Conservation (phyloP, 2,329 filamentous ascomycete species). For the Gnomoniopsis smithogilvyi region DNA sequence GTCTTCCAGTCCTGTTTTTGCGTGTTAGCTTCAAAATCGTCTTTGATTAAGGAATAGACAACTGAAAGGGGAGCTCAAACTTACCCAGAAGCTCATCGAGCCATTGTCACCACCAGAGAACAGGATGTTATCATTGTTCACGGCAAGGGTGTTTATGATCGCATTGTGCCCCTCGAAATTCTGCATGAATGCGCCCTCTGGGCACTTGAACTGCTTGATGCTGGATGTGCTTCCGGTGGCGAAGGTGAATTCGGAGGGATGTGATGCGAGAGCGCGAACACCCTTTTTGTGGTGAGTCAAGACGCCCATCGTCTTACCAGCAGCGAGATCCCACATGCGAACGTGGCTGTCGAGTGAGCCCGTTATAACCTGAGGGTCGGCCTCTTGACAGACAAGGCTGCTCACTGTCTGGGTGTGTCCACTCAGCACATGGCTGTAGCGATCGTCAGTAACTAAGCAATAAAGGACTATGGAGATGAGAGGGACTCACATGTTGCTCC, state of each 20-base stretch:
- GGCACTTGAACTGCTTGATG: slow-evolving; percentile 99
- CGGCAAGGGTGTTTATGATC: slow-evolving; percentile 90
- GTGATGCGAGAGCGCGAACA: slow-evolving; percentile 77
- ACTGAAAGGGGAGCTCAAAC: not conserved
- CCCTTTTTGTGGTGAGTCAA: slow-evolving; percentile 99
- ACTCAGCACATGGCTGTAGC: slow-evolving; percentile 68
- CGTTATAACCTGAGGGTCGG: slow-evolving; percentile 92
- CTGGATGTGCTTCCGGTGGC: slow-evolving; percentile 86
- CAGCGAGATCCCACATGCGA: slow-evolving; percentile 90
- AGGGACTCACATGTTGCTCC: slow-evolving; percentile 67
- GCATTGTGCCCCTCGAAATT: slow-evolving; percentile 97
- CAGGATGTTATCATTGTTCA: slow-evolving; percentile 92
- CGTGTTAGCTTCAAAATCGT: too few relatives aligned
- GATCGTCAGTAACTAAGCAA: not conserved
- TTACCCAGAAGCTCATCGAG: slow-evolving; percentile 84
- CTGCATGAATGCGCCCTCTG: slow-evolving; percentile 97
- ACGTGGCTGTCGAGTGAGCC: slow-evolving; percentile 91
- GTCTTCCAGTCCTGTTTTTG: slow-evolving; percentile 78
- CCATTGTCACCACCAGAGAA: slow-evolving; percentile 97
- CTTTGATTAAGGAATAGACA: not conserved
- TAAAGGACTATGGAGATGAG: not conserved
- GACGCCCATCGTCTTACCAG: slow-evolving; percentile 93
- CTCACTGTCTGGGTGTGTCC: slow-evolving; percentile 91
- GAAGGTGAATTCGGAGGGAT: slow-evolving; percentile 95
- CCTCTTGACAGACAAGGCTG: slow-evolving; percentile 88